A percentile compares a stretch with the other conserved stretches of the same genome.
Evolutionary conservation across 306 rosid species (phyloP).

Genomic region (Cucurbita ficifolia): DNA sequence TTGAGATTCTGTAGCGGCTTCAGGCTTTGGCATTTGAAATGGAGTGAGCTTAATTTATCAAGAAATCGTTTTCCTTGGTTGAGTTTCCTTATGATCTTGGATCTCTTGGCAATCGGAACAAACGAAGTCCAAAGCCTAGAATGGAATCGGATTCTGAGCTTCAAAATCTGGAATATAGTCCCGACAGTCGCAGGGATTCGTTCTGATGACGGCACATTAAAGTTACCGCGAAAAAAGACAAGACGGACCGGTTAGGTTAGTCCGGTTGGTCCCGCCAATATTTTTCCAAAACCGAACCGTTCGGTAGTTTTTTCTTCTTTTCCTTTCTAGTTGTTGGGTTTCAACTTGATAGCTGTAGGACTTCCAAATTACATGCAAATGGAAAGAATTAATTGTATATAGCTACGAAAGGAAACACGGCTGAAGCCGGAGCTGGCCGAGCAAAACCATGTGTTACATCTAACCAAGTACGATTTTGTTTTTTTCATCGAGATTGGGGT

Average conservation of each 20-base stretch:
- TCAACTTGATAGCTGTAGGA: neutral
- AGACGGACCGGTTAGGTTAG: neutral
- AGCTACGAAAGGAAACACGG: too few relatives aligned
- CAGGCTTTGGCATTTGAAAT: conserved; percentile 22
- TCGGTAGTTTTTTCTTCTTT: neutral
- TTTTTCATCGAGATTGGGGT: too few relatives aligned
- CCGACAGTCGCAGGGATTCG: neutral
- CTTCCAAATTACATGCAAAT: too few relatives aligned
- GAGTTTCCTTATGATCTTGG: neutral
- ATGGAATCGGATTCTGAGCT: neutral
- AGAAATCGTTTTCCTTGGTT: neutral
- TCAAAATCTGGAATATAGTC: neutral
- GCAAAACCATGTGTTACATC: too few relatives aligned
- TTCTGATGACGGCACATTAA: neutral
- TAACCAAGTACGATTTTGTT: too few relatives aligned
- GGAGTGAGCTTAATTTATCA: neutral
- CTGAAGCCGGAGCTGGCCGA: too few relatives aligned
- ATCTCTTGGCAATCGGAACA: neutral
- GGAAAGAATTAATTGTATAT: too few relatives aligned
- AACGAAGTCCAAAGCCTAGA: neutral
- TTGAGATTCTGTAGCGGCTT: conserved; percentile 5
- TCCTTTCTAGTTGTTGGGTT: neutral
- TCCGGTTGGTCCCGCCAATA: neutral
- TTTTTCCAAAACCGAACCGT: neutral
- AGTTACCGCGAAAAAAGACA: neutral